phyloP scores from a whole-genome alignment of 176 grass and related monocot species.

The Musa schizocarpa region DNA sequence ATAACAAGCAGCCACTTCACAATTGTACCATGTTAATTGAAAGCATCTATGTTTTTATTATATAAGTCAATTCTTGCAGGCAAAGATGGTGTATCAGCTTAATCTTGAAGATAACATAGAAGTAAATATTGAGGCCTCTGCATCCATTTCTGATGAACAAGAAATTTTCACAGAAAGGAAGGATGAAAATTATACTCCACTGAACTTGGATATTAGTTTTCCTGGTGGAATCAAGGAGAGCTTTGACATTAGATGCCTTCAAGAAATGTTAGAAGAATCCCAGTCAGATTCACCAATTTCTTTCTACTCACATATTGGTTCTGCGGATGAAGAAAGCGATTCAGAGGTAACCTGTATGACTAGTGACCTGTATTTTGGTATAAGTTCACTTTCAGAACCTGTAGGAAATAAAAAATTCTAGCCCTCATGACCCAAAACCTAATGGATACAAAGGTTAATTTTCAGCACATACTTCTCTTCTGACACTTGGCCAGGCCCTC shows the following conservation, averaged over 20 bases:
- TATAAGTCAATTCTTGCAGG: conserved; percentile 25
- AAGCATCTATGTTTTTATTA: not conserved
- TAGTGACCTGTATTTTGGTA: not conserved
- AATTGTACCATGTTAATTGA: not conserved
- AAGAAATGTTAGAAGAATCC: conserved; percentile 84
- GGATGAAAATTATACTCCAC: conserved; percentile 24
- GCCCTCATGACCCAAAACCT: not conserved
- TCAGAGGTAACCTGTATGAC: conserved; percentile 34
- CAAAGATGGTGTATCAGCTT: conserved; percentile 11
- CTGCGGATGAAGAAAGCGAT: conserved; percentile 53
- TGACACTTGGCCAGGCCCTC: not conserved
- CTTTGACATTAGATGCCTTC: conserved; percentile 82
- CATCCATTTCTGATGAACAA: conserved; percentile 16
- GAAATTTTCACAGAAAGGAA: conserved; percentile 36
- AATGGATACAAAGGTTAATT: no score
- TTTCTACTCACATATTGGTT: conserved; percentile 56
- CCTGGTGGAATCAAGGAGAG: conserved; percentile 49
- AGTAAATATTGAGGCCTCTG: conserved; percentile 20
- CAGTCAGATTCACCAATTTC: conserved; percentile 71
- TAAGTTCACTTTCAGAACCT: not conserved
- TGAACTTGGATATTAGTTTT: conserved; percentile 28
- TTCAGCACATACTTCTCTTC: not conserved
- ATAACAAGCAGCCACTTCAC: not conserved
- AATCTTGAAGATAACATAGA: conserved; percentile 9
- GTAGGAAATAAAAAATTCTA: not conserved